Percentiles rank a stretch among this genome's conserved stretches.
Evolutionary conservation across 352 stramenopile genomes (phyloP).

Genomic region (Pythium dissotocum): DNA sequence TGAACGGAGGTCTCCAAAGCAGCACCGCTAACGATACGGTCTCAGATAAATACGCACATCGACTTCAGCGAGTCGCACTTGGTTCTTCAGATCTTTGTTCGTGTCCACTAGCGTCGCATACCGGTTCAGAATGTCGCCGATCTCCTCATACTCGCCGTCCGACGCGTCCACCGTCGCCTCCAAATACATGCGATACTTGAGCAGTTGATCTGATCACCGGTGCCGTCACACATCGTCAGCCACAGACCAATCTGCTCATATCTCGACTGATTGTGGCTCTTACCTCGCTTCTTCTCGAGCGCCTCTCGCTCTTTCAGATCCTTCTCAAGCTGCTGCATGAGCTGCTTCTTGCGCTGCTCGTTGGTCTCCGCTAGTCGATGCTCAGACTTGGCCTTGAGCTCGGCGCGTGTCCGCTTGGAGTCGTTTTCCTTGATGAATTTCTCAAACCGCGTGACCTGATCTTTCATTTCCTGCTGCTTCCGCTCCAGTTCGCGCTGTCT

Average conservation of each 20-base stretch:
- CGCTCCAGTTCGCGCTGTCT: slow-evolving; percentile 79
- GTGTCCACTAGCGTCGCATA: slow-evolving; percentile 85
- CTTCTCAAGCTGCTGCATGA: slow-evolving; percentile 71
- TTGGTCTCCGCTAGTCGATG: slow-evolving; percentile 71
- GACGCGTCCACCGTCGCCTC: slow-evolving; percentile 80
- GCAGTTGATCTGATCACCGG: slow-evolving; percentile 47
- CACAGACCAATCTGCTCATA: neutral
- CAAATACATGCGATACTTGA: slow-evolving; percentile 86
- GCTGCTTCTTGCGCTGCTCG: slow-evolving; percentile 76
- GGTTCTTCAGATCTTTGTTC: slow-evolving; percentile 85
- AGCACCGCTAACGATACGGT: neutral
- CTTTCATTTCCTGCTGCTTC: slow-evolving; percentile 91
- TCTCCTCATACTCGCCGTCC: slow-evolving; percentile 85
- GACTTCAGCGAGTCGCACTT: slow-evolving; percentile 63
- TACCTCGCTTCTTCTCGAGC: slow-evolving; percentile 72
- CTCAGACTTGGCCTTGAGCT: slow-evolving; percentile 89
- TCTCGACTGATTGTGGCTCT: neutral
- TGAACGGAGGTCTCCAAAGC: neutral
- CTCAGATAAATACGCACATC: slow-evolving; percentile 33
- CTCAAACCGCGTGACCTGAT: slow-evolving; percentile 90
- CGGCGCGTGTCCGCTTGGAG: slow-evolving; percentile 83
- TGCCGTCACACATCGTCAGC: neutral
- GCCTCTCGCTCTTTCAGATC: slow-evolving; percentile 60
- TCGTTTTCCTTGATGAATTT: slow-evolving; percentile 96
- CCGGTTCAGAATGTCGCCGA: slow-evolving; percentile 83